Conservation (phyloP, 331 rosid genomes). For the Rhamnella rubrinervis region DNA sequence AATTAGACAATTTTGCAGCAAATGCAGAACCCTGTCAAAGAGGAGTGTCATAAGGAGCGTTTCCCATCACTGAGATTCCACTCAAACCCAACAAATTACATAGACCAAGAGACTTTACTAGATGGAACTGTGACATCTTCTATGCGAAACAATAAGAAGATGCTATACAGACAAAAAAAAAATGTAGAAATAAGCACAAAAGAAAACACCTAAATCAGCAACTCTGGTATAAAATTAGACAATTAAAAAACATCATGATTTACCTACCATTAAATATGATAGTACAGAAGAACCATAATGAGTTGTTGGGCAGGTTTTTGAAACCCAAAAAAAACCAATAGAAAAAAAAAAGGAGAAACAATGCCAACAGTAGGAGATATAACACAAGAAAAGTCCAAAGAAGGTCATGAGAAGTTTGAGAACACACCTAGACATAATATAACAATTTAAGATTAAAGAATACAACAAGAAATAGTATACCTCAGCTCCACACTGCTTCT, state of each 20-base stretch:
- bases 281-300: no score
- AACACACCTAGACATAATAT: not conserved
- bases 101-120: not conserved
- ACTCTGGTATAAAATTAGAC: no score
- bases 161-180: not conserved
- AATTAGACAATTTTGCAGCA: not conserved
- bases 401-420: no score
- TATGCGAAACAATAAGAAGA: not conserved
- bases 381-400: no score
- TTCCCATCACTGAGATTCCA: not conserved
- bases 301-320: no score
- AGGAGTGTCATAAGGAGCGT: not conserved
- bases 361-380: no score
- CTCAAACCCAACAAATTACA: not conserved
- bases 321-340: no score
- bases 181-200: no score
- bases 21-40: not conserved
- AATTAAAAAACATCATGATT: no score
- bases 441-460: not conserved
- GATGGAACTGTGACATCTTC: not conserved
- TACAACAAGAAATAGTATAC: constrained; percentile 43
- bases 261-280: no score
- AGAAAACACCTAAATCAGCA: no score
- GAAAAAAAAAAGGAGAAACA: no score
- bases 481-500: constrained; percentile 69